Evolutionary conservation across 495 filamentous ascomycete genomes (phyloP), one percentile per base, ranked within the genome.

Genomic region (Arthonia radiata): DNA sequence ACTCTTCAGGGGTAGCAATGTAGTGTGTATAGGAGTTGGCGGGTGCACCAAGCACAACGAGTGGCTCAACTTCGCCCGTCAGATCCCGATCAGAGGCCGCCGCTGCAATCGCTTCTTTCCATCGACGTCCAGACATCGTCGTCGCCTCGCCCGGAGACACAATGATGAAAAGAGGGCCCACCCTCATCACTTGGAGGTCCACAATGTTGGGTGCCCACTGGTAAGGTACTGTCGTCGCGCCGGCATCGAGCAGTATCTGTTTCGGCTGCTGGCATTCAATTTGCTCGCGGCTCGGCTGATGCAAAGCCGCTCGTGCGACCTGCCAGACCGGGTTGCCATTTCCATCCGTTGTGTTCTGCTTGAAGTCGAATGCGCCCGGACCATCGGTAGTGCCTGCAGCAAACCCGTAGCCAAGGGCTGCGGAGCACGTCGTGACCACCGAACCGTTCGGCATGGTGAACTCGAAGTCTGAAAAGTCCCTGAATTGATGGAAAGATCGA

Each of bases 11-110:
- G 0, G 86, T 97, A 6, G 78, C 51, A 47, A 91, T 89, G 46
- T 97, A 97, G 44, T 97, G 86, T 9, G 86, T 80, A 45, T 97
- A 97, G 38, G 62, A 80, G 48, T 97, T 97, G 5, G 82, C 77
- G 3, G 83, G 86, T 1, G 77, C 80, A n/a, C 86, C 86, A 9
- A 97, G 54, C 13, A 93, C 77, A 6, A 89, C 74, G 11, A 78
- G 48, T 2, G 80, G 79, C 1, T 60, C 42, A 6, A 30, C 27
- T 13, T 13, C 24, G 1, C 18, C 10, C 4, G 33, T 18, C 5
- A 71, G 55, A 0, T 54, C 43, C 2, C 47, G 32, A 5, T 56
- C 47, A 0, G 59, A 50, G 13, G 56, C 57, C n/a, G 55, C 47
- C 13, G 37, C 35, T 14, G 62, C 54, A 13, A 93, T 61, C n/a